phyloP scores from a whole-genome alignment of 2,329 filamentous ascomycete species.

The Phyllachora maydis region DNA sequence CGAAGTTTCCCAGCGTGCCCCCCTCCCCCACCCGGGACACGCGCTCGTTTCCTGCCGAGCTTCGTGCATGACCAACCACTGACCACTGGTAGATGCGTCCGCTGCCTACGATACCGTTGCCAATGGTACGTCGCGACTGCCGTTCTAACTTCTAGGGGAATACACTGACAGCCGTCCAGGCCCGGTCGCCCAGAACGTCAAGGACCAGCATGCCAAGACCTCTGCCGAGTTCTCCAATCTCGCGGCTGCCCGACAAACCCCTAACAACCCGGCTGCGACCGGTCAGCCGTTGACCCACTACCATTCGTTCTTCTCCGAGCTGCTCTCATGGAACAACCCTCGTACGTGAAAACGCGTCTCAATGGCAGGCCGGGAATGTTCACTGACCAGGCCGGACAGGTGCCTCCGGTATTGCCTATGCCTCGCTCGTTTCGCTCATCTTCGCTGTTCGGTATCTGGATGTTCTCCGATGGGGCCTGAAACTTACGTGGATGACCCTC shows the following conservation, averaged over 20 bases:
- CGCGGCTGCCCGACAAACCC: slow-evolving; percentile 33
- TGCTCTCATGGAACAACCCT: slow-evolving; percentile 50
- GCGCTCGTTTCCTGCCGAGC: too few relatives aligned
- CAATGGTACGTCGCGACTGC: slow-evolving; percentile 16
- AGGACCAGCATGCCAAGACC: slow-evolving; percentile 33
- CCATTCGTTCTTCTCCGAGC: slow-evolving; percentile 49
- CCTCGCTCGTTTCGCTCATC: slow-evolving; percentile 34
- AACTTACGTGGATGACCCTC: slow-evolving; percentile 42
- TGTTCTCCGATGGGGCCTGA: slow-evolving; percentile 42
- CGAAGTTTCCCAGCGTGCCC: slow-evolving; percentile 5
- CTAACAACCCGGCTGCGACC: slow-evolving; percentile 29
- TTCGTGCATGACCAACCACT: too few relatives aligned
- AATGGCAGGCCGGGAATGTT: too few relatives aligned
- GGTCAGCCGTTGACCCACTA: slow-evolving; percentile 47
- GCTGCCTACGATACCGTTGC: slow-evolving; percentile 25
- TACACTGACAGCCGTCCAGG: slow-evolving; percentile 15
- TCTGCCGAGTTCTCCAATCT: slow-evolving; percentile 34
- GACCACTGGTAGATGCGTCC: slow-evolving; percentile 20
- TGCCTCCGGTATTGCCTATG: slow-evolving; percentile 44
- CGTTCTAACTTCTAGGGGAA: not conserved
- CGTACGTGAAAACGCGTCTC: too few relatives aligned
- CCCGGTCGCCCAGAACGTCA: slow-evolving; percentile 36
- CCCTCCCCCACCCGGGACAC: slow-evolving; percentile 3
- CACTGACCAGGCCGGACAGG: too few relatives aligned
- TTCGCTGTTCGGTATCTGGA: slow-evolving; percentile 45